Evolutionary conservation across 768 basidiomycete genomes (phyloP), one percentile per base, ranked within the genome.

Genomic region (Tephrocybe rancida): DNA sequence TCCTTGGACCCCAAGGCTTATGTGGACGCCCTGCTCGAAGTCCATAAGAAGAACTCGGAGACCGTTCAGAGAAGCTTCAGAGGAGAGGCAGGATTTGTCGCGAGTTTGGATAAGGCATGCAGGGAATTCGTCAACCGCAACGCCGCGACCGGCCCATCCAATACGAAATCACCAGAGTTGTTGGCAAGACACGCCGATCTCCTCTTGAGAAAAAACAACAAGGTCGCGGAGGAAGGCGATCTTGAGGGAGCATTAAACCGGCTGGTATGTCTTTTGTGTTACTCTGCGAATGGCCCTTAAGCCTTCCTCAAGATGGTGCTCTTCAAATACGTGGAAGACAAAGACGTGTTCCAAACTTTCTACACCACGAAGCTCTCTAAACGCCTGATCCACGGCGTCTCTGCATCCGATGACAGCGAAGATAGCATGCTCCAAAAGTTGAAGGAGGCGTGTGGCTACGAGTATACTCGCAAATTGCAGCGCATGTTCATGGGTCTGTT

Each of bases 251-350:
- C 92, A 9, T 68, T 99, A 39, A 90, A 93, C 68, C 89, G 93
- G 61, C 92, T 94, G 64, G 95, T 96, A 68, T 46, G 88, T 62
- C 30, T 21, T 18, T 22, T 49, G 29, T 22, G 8, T 73, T 41
- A 63, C 65, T 71, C 73, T 60, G 60, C 18, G 7, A 21, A 9
- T 61, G 14, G 59, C 72, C 32, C 62, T 70, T 7, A 16, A 7
- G 10, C 7, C 14, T 37, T 37, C 66, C 34, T 69, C 73, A 65
- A 98, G 96, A 97, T 98, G 95, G 80, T 92, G 13, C 75, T 98
- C 44, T 97, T 99, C 89, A 95, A 95, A 69, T 98, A 97, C 72
- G 89, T 98, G 62, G 93, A 95, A 67, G 95, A 98, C 78, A 97
- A 97, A 76, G 96, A 99, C 60, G 92, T 98, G 11, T 99, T 98